These are phyloP conservation scores for Quercus lobata DNA, from an alignment of 331 rosid genomes.

Conservation along the genomic window DNA sequence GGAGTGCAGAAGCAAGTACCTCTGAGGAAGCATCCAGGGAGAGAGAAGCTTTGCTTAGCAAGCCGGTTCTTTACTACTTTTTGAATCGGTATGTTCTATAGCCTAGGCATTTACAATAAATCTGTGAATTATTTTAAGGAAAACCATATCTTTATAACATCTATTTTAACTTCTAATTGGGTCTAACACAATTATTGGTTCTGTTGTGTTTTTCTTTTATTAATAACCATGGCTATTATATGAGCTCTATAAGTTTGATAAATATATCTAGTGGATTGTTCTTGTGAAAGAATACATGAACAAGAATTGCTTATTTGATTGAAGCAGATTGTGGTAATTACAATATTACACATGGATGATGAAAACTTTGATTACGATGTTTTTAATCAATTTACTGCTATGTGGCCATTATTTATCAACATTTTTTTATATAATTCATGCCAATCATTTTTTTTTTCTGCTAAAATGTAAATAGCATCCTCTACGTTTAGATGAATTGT, in stretches of 20 bases:
- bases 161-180: not conserved
- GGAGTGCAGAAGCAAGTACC: not conserved
- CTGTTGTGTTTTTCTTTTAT: not conserved
- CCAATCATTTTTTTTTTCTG: no score
- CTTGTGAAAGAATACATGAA: not conserved
- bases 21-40: slow-evolving; percentile 93
- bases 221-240: not conserved
- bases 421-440: no score
- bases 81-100: slow-evolving; percentile 65
- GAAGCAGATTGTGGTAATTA: not conserved
- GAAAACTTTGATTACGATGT: not conserved
- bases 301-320: not conserved
- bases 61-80: slow-evolving; percentile 62
- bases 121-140: not conserved
- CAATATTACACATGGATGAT: not conserved
- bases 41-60: slow-evolving; percentile 87
- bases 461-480: no score
- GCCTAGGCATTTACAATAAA: not conserved
- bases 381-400: not conserved
- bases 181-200: not conserved
- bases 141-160: no score
- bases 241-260: not conserved
- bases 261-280: not conserved
- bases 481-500: no score
- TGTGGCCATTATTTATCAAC: not conserved